These are phyloP conservation scores for Diaporthe batatas DNA, from an alignment of 2,329 filamentous ascomycete species.

Conservation along the genomic window DNA sequence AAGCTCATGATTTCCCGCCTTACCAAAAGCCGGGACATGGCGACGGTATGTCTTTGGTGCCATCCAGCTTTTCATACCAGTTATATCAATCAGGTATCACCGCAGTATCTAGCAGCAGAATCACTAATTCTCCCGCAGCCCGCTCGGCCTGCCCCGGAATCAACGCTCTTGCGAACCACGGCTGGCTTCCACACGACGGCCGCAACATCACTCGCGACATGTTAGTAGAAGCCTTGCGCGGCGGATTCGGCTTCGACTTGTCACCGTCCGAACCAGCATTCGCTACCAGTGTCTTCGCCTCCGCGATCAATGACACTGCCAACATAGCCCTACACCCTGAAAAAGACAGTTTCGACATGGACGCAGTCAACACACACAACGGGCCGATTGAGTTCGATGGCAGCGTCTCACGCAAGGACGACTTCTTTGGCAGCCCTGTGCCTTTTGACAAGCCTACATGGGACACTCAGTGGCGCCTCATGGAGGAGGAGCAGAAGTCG, in stretches of 20 bases:
- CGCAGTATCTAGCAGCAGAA: background rate
- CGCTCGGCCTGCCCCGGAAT: constrained; percentile 35
- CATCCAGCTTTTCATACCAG: background rate
- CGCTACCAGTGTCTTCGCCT: background rate
- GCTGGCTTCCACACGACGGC: constrained; percentile 29
- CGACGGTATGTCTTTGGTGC: background rate
- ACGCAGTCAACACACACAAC: constrained; percentile 32
- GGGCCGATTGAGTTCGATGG: constrained; percentile 27
- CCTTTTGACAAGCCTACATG: constrained; percentile 9
- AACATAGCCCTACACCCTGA: constrained; percentile 13
- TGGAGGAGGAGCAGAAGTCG: constrained; percentile 27
- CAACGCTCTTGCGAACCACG: constrained; percentile 33
- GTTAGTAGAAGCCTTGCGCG: constrained; percentile 16
- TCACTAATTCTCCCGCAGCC: background rate
- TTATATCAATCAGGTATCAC: background rate
- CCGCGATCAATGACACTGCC: constrained; percentile 26
- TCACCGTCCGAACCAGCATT: background rate
- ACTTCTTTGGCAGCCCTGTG: constrained; percentile 29
- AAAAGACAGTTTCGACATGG: background rate
- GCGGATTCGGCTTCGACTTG: constrained; percentile 24
- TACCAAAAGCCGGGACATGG: background rate
- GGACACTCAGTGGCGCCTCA: constrained; percentile 25
- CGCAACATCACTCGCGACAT: constrained; percentile 30
- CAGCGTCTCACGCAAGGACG: constrained; percentile 28
- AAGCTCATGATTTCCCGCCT: background rate